Evolutionary conservation across 768 basidiomycete species (phyloP).

Genomic region (Hericium coralloides): DNA sequence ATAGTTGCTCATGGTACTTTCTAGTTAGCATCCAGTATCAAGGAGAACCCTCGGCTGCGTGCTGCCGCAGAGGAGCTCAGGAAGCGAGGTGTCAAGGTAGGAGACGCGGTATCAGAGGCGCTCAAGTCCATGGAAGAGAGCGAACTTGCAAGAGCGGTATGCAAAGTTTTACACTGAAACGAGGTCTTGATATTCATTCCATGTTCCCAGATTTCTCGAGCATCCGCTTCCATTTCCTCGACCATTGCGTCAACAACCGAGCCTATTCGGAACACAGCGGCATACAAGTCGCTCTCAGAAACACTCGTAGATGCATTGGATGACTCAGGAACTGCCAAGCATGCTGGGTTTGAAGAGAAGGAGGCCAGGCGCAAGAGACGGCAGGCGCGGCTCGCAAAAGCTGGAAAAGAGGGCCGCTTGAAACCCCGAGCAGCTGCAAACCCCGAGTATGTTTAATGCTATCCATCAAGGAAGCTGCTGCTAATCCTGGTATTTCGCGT

Average conservation of each 20-base stretch:
- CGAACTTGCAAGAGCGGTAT: constrained; percentile 78
- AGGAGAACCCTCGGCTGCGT: constrained; percentile 87
- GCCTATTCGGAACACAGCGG: constrained; percentile 92
- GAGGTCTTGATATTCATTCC: not conserved
- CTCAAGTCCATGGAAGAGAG: constrained; percentile 92
- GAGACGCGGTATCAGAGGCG: constrained; percentile 90
- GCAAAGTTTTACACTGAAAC: constrained; percentile 17
- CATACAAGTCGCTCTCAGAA: constrained; percentile 87
- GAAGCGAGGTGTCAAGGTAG: constrained; percentile 83
- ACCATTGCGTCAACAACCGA: constrained; percentile 87
- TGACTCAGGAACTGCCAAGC: constrained; percentile 86
- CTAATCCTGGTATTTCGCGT: not conserved
- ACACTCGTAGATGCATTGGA: constrained; percentile 89
- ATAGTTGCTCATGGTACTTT: constrained; percentile 1
- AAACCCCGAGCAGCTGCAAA: constrained; percentile 57
- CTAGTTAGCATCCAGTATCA: constrained; percentile 87
- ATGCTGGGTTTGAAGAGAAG: constrained; percentile 94
- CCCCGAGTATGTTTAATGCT: constrained; percentile 55
- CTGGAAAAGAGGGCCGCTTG: constrained; percentile 61
- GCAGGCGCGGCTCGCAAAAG: constrained; percentile 75
- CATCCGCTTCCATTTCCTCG: constrained; percentile 77
- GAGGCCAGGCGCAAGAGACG: constrained; percentile 79
- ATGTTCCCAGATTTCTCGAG: constrained; percentile 63
- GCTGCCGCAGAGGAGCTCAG: constrained; percentile 91
- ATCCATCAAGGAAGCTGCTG: not conserved